Base-by-base conservation (phyloP, 805 yeast species). In the Starmerella gropengiesseri region DNA sequence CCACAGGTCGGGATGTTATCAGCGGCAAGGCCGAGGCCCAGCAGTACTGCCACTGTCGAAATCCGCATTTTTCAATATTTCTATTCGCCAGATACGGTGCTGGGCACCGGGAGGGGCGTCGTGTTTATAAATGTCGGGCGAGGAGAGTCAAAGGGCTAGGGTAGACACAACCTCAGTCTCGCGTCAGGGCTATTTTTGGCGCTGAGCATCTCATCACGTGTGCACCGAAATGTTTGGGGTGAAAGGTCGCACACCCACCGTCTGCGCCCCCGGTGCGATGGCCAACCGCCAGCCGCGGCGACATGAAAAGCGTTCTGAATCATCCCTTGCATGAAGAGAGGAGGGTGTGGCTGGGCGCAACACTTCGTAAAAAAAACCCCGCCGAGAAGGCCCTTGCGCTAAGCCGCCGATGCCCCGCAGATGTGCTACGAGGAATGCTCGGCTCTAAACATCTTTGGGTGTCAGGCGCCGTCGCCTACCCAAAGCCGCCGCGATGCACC, bases 1-100 rank as follows among this genome's bases (percentile, higher is more conserved):
- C 57, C 50, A 45, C 63, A 47, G 31, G 39, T 37, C 35, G 56
- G 52, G 39, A 39, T 16, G 43, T 39, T 37, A 25, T 25, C 33
- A 37, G 23, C 50, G 17, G 47, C 52, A 5, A 9, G 19, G 16
- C 37, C 40, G 7, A 43, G 16, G 7, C 47, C 43, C 14, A 46
- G 16, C 11, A 34, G 32, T 11, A 45, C 45, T 16, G 33, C 37
- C 16, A 44, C 25, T 14, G 40, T 12, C 8, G 44, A 41, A 25
- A 28, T 22, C 40, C 31, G 19, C 49, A 45, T 45, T 16, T 20
- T 22, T 34, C 21, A 8, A 17, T 20, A 31, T 11, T 31, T 31
- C n/a, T 8, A 27, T 27, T n/a, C n/a, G n/a, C n/a, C n/a, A n/a
- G n/a, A n/a, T n/a, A n/a, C n/a, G n/a, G n/a, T n/a, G n/a, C n/a